Conservation (phyloP, 179 eudicot genomes). For the Silene noctiflora region DNA sequence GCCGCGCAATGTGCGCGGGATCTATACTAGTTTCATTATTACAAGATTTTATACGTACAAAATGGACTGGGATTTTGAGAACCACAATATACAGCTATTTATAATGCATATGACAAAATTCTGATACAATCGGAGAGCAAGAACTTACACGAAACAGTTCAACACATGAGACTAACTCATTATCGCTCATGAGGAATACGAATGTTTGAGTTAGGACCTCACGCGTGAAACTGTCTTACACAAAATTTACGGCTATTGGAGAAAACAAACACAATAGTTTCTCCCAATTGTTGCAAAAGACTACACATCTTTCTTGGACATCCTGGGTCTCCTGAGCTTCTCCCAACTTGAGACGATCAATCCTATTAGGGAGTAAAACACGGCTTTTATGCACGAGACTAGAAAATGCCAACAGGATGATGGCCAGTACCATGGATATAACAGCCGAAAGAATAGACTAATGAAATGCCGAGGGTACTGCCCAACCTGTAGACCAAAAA, state of each 20-base stretch:
- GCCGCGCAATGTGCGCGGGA: too few species aligned
- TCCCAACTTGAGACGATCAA: constrained; percentile 69
- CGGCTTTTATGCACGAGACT: constrained; percentile 53
- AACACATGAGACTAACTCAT: too few species aligned
- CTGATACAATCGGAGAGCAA: neutral
- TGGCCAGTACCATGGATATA: constrained; percentile 99
- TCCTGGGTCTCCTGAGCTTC: constrained; percentile 38
- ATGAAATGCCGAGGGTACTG: constrained; percentile 91
- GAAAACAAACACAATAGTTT: neutral
- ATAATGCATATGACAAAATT: constrained; percentile 1
- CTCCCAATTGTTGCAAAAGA: neutral
- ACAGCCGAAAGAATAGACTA: constrained; percentile 81
- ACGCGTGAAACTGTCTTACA: too few species aligned
- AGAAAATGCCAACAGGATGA: constrained; percentile 97
- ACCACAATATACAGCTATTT: neutral
- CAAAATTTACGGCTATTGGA: neutral
- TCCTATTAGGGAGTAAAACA: constrained; percentile 57
- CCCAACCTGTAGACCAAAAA: constrained; percentile 59
- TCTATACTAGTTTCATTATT: too few species aligned
- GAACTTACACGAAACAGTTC: too few species aligned
- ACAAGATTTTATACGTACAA: too few species aligned
- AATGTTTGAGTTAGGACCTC: too few species aligned
- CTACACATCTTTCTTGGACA: constrained; percentile 29
- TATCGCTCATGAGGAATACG: too few species aligned
- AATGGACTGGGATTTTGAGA: too few species aligned